These are phyloP conservation scores for Quambalaria eucalypti DNA, from an alignment of 1,284 basidiomycete species.

Conservation along the genomic window DNA sequence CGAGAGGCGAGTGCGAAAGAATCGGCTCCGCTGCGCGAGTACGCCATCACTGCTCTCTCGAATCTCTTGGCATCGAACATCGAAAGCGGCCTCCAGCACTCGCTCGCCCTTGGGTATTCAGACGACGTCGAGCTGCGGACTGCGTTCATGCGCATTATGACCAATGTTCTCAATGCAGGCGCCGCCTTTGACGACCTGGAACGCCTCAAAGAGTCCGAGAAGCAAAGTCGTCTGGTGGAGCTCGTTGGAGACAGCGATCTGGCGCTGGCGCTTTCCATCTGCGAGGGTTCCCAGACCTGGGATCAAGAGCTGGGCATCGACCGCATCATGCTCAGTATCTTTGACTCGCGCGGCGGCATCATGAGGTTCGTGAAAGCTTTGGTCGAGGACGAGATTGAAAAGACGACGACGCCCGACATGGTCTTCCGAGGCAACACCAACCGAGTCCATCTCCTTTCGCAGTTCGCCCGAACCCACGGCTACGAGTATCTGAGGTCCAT, in stretches of 20 bases:
- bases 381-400: conserved; percentile 33
- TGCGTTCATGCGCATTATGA: conserved; percentile 80
- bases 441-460: conserved; percentile 33
- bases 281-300: conserved; percentile 25
- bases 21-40: conserved; percentile 20
- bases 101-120: conserved; percentile 70
- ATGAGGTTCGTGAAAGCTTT: conserved; percentile 34
- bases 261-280: conserved; percentile 35
- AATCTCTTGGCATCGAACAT: conserved; percentile 75
- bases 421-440: conserved; percentile 43
- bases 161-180: conserved; percentile 67
- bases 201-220: conserved; percentile 19
- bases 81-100: conserved; percentile 80
- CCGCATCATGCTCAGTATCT: conserved; percentile 30
- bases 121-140: conserved; percentile 63
- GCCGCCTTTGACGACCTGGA: conserved; percentile 48
- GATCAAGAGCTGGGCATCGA: conserved; percentile 29
- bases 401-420: conserved; percentile 35
- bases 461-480: conserved; percentile 36
- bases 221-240: conserved; percentile 29
- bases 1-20: neutral
- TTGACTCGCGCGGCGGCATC: conserved; percentile 36
- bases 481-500: conserved; percentile 41
- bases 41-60: conserved; percentile 56
- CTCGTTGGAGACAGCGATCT: conserved; percentile 28